These are phyloP conservation scores for Ligustrum vulgare DNA, from an alignment of 257 asterid species.

Conservation along the genomic window DNA sequence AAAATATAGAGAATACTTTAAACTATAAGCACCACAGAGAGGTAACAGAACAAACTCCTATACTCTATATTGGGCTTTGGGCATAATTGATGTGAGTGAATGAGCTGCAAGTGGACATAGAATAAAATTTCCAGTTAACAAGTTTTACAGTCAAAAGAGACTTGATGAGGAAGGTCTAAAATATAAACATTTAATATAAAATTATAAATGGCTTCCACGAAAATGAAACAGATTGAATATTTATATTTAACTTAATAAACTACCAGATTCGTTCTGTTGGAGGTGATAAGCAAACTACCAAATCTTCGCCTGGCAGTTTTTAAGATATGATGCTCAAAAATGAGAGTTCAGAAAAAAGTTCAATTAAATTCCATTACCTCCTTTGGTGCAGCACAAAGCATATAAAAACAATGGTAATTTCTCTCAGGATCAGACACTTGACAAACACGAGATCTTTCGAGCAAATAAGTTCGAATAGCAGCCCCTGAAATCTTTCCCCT, in stretches of 20 bases:
- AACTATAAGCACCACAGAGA: not conserved
- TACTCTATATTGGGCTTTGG: not conserved
- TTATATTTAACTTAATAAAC: too few species aligned
- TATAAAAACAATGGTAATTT: constrained; percentile 4
- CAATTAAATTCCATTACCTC: not conserved
- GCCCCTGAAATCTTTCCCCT: constrained; percentile 22
- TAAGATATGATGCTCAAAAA: constrained; percentile 3
- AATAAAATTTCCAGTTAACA: not conserved
- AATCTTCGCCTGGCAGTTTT: constrained; percentile 3
- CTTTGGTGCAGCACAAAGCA: constrained; percentile 7
- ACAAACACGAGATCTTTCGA: constrained; percentile 24
- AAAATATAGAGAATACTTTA: not conserved
- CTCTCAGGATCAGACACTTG: constrained; percentile 21
- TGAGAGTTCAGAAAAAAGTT: not conserved
- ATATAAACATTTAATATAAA: too few species aligned
- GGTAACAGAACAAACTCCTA: not conserved
- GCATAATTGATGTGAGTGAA: not conserved
- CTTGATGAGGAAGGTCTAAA: not conserved
- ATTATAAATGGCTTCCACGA: not conserved
- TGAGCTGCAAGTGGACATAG: not conserved
- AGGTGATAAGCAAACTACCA: not conserved
- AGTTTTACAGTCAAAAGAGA: not conserved
- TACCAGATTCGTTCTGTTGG: not conserved
- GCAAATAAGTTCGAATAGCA: constrained; percentile 20
- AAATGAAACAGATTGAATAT: not conserved